Percentiles rank a stretch among this genome's conserved stretches.
phyloP scores from a whole-genome alignment of 2,329 filamentous ascomycete species.

The Setomelanomma holmii region DNA sequence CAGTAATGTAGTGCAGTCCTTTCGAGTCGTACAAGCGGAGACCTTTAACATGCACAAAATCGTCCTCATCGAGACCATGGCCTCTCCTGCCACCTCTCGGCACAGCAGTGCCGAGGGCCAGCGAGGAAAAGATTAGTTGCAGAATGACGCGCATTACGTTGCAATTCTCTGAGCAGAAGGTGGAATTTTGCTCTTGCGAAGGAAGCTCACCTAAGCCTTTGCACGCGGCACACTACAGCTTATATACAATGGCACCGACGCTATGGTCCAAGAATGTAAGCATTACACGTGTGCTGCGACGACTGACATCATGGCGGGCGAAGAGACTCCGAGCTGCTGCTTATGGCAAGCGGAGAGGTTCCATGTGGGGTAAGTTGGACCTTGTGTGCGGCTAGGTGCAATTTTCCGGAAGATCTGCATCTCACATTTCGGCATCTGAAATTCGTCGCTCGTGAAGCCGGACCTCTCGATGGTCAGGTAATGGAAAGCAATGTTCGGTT shows the following conservation, averaged over 20 bases:
- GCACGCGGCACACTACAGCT: conserved; percentile 1
- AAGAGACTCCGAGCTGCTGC: conserved; percentile 14
- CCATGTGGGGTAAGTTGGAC: conserved; percentile 16
- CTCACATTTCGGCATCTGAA: neutral
- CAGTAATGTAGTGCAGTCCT: conserved; percentile 49
- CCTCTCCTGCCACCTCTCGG: conserved; percentile 8
- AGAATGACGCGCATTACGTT: conserved; percentile 17
- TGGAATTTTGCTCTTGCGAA: neutral
- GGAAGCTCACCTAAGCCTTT: neutral
- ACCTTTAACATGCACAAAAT: conserved; percentile 47
- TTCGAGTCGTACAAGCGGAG: conserved; percentile 42
- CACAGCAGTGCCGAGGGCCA: conserved; percentile 15
- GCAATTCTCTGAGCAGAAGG: neutral
- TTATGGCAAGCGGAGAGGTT: conserved; percentile 17
- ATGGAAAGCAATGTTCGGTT: neutral
- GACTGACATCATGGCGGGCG: conserved; percentile 21
- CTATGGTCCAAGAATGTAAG: neutral
- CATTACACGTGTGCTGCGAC: neutral
- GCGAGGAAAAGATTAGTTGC: conserved; percentile 19
- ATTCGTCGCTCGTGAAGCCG: neutral
- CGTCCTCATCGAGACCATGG: conserved; percentile 31
- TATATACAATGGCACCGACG: conserved; percentile 13
- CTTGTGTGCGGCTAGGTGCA: conserved; percentile 2
- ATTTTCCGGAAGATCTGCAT: conserved; percentile 6
- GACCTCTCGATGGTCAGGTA: too few species aligned